Base-by-base conservation (phyloP, 805 yeast species). In the Ascoidea rubescens region DNA sequence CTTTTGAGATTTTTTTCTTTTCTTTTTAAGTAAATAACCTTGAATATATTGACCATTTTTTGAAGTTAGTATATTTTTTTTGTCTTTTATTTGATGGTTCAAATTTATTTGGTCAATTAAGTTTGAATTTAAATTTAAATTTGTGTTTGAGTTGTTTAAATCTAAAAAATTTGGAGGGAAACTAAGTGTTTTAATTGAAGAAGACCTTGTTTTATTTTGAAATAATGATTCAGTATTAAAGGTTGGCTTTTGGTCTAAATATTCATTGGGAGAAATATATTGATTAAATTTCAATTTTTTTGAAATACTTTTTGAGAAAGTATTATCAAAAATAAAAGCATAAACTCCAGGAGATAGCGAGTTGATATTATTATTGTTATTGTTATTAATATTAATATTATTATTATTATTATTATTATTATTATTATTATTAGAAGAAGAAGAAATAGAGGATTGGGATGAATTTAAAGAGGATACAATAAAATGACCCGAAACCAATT, bases 291-390 rank as follows among this genome's bases (percentile, higher is more conserved):
- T 71, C 1, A 91, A 80, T 54, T 84, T 87, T 65, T 91, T 93
- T 48, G 88, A 81, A 28, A 82, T 83, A 37, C 84, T 87, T 61
- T 86, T 88, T 37, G 96, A 84, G 59, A 89, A 87, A 0, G 96
- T 84, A 67, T 91, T 91, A 67, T 91, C 98, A 62, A 91, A 84
- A 31, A 93, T 83, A 63, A 91, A 86, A 0, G 96, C 97, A 66
- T 77, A 84, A 60, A 82, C 75, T 21, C 28, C 28, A 21, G 28
- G 28, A 21, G 28, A 21, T 21, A 21, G 3, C 28, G 28, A 21
- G 3, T 21, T 21, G 28, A 21, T 21, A 21, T 21, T 21, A 3
- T 2, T 21, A 21, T 21, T 21, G 28, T 2, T 21, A 21, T 21
- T 21, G 28, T 2, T 21, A 21, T 21, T 21, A 3, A 21, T 21